phyloP scores from a whole-genome alignment of 2,329 filamentous ascomycete species.

The Thielaviopsis punctulata region DNA sequence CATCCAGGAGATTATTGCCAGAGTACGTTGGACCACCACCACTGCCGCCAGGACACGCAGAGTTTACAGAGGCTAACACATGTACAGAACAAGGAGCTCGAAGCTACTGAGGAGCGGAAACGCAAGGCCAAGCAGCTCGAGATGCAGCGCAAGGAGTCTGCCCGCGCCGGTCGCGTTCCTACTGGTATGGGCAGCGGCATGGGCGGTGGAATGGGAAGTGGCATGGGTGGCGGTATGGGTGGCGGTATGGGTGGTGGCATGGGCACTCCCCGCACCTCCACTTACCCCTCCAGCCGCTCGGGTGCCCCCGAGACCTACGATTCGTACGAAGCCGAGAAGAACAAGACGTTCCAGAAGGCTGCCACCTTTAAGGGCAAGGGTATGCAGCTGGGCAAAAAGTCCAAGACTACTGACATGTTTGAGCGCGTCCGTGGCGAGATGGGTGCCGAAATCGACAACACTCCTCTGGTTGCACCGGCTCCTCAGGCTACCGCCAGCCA shows the following conservation, averaged over 20 bases:
- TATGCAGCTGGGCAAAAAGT: conserved; percentile 98
- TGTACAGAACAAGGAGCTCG: conserved; percentile 83
- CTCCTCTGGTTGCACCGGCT: conserved; percentile 49
- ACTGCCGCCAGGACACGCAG: conserved; percentile 8
- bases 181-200: conserved; percentile 14
- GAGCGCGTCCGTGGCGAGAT: conserved; percentile 86
- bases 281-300: conserved; percentile 54
- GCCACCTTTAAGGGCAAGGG: conserved; percentile 76
- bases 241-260: conserved; percentile 1
- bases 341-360: conserved; percentile 68
- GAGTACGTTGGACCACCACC: conserved; percentile 39
- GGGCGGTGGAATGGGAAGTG: conserved; percentile 10
- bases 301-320: conserved; percentile 71
- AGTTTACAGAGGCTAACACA: conserved; percentile 14
- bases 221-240: conserved; percentile 4
- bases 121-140: conserved; percentile 97
- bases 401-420: conserved; percentile 93
- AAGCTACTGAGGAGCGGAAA: conserved; percentile 96
- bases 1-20: conserved; percentile 93
- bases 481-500: conserved; percentile 25
- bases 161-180: conserved; percentile 50
- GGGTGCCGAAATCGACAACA: conserved; percentile 67
- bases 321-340: conserved; percentile 92
- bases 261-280: conserved; percentile 50
- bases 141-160: conserved; percentile 94